Conservation (phyloP, 257 asterid species). For the Linaria vulgaris region DNA sequence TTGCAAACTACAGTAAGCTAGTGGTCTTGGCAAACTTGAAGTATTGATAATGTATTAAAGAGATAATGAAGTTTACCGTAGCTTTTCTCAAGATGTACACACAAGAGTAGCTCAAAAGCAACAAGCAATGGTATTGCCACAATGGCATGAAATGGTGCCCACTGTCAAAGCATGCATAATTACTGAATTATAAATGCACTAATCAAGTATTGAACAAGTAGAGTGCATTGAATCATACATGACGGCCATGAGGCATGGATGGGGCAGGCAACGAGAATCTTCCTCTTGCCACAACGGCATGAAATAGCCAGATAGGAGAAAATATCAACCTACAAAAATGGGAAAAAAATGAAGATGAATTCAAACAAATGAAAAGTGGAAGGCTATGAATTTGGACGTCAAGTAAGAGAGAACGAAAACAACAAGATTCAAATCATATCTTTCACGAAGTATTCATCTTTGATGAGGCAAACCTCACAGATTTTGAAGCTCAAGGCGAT, state of each 20-base stretch:
- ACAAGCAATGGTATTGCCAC: slow-evolving; percentile 85
- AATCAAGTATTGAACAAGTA: neutral
- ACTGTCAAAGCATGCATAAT: slow-evolving; percentile 43
- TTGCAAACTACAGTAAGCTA: slow-evolving; percentile 22
- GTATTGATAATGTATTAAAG: slow-evolving; percentile 18
- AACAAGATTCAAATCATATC: neutral
- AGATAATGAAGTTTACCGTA: slow-evolving; percentile 49
- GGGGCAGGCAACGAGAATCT: slow-evolving; percentile 99
- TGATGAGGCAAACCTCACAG: neutral
- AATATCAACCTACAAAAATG: slow-evolving; percentile 64
- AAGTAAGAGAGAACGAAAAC: too few relatives aligned
- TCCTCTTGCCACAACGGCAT: slow-evolving; percentile 90
- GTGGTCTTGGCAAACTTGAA: neutral
- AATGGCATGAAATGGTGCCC: slow-evolving; percentile 94
- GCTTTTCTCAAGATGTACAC: slow-evolving; percentile 68
- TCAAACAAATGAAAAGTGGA: neutral
- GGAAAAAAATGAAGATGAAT: neutral
- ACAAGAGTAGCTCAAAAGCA: slow-evolving; percentile 92
- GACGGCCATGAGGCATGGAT: slow-evolving; percentile 87
- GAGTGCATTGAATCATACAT: slow-evolving; percentile 49
- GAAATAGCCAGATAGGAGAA: slow-evolving; percentile 91
- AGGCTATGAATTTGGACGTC: too few relatives aligned
- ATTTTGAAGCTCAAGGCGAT: slow-evolving; percentile 3
- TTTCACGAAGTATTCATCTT: neutral
- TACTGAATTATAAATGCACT: neutral